Evolutionary conservation across 257 asterid species (phyloP), one percentile per base, ranked within the genome.

Genomic region (Voacanga thouarsii): DNA sequence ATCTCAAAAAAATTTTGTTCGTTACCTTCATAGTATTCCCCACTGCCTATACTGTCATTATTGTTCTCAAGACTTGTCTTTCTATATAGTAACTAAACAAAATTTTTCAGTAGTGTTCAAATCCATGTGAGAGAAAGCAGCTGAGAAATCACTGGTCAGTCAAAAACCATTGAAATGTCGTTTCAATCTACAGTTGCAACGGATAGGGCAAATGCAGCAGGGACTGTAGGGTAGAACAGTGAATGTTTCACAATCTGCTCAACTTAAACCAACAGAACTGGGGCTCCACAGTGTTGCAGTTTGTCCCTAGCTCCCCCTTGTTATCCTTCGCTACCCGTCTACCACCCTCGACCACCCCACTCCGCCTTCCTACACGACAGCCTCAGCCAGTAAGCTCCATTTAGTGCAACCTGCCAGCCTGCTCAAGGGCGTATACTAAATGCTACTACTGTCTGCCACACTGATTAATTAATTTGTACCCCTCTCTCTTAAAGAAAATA

Each of bases 101-200:
- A 60, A 21, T 44, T 65, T n/a, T 44, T 82, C 43, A 56, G 39
- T 61, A 57, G 71, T 59, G 57, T 68, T 75, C 56, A 44, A 44
- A 70, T 70, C 49, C 28, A 24, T 44, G 81, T 4, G 85, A 65
- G 76, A 2, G 55, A 26, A 26, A 64, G 50, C 15, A 18, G 71
- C 11, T 63, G 68, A 61, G 49, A 33, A 21, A 3, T 53, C 23
- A 80, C 50, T 39, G 73, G 44, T 74, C 83, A 82, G 88, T 85
- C 86, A 85, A 86, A 85, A 57, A 56, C 81, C 78, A 75, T 59
- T 86, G 89, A 86, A 1, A 80, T 81, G 92, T 89, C 94, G n/a
- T 79, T 74, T 89, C 90, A 84, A 78, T 77, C 75, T 72, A 88
- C 86, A 82, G 92, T 86, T 53, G n/a, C 30, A 7, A 63, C 80